Evolutionary conservation across 1,284 basidiomycete genomes (phyloP).

Genomic region (Ceratobasidium theobromae): DNA sequence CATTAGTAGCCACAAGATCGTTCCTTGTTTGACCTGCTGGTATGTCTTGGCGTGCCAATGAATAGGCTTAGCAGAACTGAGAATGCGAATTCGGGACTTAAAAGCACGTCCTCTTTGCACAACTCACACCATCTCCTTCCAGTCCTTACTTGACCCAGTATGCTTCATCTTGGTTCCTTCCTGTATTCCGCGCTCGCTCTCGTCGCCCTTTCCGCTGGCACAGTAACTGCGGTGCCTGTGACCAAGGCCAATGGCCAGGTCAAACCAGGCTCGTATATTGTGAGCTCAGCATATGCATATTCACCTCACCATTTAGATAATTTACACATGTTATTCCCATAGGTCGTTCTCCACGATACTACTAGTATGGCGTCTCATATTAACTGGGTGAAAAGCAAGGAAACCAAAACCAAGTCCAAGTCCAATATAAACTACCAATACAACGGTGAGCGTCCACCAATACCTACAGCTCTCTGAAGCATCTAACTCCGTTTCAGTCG

Average conservation of each 20-base stretch:
- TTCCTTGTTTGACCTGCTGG: too few species aligned
- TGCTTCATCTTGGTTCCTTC: background rate
- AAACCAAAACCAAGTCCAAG: background rate
- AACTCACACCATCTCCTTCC: too few species aligned
- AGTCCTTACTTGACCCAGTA: background rate
- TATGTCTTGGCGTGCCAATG: too few species aligned
- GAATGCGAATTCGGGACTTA: too few species aligned
- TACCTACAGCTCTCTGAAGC: too few species aligned
- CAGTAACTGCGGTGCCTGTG: background rate
- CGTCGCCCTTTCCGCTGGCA: background rate
- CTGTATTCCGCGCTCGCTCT: background rate
- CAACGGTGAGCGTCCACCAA: background rate
- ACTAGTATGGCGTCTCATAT: background rate
- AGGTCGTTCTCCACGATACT: background rate
- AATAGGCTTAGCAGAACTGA: too few species aligned
- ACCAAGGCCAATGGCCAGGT: slow-evolving; percentile 10
- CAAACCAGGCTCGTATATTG: slow-evolving; percentile 30
- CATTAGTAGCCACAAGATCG: too few species aligned
- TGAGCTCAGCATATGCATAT: background rate
- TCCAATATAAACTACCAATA: background rate
- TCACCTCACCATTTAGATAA: background rate
- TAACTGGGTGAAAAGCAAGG: background rate
- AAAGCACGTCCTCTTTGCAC: too few species aligned
- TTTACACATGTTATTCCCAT: background rate
- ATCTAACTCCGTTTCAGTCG: background rate